These are phyloP conservation scores for Amanita muscaria DNA, from an alignment of 768 basidiomycete genomes.

Conservation along the genomic window DNA sequence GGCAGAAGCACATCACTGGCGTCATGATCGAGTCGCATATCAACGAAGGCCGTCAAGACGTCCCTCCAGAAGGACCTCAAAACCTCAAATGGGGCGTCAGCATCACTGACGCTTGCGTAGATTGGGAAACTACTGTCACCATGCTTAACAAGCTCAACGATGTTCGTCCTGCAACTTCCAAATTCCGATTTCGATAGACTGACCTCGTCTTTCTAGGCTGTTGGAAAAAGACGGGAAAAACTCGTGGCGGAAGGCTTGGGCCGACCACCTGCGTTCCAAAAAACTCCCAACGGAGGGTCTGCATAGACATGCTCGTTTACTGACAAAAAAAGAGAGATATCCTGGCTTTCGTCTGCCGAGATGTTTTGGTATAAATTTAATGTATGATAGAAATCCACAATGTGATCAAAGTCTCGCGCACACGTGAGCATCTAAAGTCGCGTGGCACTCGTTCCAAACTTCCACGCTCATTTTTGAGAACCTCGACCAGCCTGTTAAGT, in stretches of 20 bases:
- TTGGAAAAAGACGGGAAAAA: slow-evolving; percentile 33
- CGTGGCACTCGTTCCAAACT: too few relatives aligned
- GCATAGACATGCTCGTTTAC: not conserved
- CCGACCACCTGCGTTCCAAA: slow-evolving; percentile 26
- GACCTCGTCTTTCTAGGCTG: slow-evolving; percentile 27
- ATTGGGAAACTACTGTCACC: slow-evolving; percentile 69
- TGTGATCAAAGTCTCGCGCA: too few relatives aligned
- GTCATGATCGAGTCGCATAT: slow-evolving; percentile 98
- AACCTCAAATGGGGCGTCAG: slow-evolving; percentile 73
- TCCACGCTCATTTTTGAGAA: too few relatives aligned
- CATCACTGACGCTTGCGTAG: slow-evolving; percentile 89
- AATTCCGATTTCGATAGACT: not conserved
- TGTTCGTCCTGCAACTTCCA: slow-evolving; percentile 17
- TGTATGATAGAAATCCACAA: too few relatives aligned
- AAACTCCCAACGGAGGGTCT: slow-evolving; percentile 11
- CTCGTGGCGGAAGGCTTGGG: slow-evolving; percentile 32
- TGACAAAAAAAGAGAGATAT: too few relatives aligned
- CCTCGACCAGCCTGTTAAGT: too few relatives aligned
- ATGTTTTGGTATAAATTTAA: too few relatives aligned
- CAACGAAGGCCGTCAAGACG: slow-evolving; percentile 84
- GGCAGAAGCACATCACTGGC: slow-evolving; percentile 71
- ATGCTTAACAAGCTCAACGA: slow-evolving; percentile 71
- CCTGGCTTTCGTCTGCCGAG: too few relatives aligned
- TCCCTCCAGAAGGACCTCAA: slow-evolving; percentile 61
- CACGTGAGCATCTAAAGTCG: too few relatives aligned